A percentile compares a stretch with the other conserved stretches of the same genome.
Conservation (phyloP, 176 grass and related monocot genomes). For the Carex littledalei region DNA sequence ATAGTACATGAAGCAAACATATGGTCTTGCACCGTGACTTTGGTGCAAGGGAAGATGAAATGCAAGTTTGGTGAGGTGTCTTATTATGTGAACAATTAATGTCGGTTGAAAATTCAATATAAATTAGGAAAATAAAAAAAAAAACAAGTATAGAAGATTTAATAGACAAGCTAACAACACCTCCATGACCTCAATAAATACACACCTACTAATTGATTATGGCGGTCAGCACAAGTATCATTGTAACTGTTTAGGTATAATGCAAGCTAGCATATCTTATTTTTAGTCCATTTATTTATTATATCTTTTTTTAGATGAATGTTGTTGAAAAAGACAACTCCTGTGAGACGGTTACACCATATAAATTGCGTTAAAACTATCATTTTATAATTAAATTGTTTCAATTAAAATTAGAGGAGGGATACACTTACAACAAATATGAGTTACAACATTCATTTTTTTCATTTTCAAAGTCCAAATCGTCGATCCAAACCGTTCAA, state of each 20-base stretch:
- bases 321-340: constrained; percentile 15
- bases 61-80: constrained; percentile 20
- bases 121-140: background rate
- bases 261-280: background rate
- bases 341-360: background rate
- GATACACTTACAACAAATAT: no score
- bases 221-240: background rate
- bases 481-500: no score
- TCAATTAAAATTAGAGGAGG: background rate
- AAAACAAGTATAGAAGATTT: background rate
- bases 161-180: constrained; percentile 24
- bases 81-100: constrained; percentile 6
- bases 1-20: background rate
- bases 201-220: constrained; percentile 9
- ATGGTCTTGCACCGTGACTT: background rate
- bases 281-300: constrained; percentile 9
- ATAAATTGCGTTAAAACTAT: background rate
- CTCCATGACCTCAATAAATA: constrained; percentile 21
- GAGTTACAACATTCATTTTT: no score
- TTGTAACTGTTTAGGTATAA: constrained; percentile 10
- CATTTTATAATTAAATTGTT: background rate
- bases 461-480: no score
- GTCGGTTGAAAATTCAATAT: constrained; percentile 5
- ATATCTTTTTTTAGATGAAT: background rate
- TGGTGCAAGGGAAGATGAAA: background rate